Evolutionary conservation across 2,329 filamentous ascomycete genomes (phyloP).

Genomic region (Chaetomiaceae sp.): DNA sequence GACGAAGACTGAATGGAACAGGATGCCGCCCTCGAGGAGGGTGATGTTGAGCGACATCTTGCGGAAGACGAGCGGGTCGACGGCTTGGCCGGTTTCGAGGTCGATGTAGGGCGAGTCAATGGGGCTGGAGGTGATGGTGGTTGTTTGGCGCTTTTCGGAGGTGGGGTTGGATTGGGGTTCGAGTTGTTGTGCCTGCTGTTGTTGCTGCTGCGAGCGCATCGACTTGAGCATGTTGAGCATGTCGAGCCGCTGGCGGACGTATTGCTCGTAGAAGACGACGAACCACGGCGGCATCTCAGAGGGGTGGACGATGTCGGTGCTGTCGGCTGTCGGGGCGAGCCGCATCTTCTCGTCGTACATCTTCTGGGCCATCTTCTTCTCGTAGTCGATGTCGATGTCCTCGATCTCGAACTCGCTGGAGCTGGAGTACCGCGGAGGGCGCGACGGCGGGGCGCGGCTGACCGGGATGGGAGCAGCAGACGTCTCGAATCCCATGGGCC

Average conservation of each 20-base stretch:
- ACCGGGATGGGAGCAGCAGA: not conserved
- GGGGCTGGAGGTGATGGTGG: constrained; percentile 13
- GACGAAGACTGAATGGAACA: constrained; percentile 75
- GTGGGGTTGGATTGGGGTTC: no score
- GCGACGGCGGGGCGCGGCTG: constrained; percentile 22
- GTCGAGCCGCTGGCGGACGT: constrained; percentile 55
- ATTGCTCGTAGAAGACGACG: constrained; percentile 59
- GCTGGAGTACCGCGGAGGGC: constrained; percentile 30
- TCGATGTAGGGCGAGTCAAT: constrained; percentile 38
- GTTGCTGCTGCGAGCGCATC: constrained; percentile 24
- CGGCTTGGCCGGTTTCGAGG: constrained; percentile 38
- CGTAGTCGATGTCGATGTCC: constrained; percentile 32
- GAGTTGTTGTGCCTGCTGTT: no score
- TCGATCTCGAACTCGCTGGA: constrained; percentile 33
- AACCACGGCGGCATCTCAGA: constrained; percentile 58
- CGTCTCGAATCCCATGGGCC: constrained; percentile 43
- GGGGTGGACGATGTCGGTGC: constrained; percentile 30
- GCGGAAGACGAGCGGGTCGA: constrained; percentile 46
- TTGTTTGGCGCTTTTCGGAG: constrained; percentile 12
- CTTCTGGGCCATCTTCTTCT: constrained; percentile 39
- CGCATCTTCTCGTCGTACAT: constrained; percentile 35
- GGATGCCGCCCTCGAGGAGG: constrained; percentile 69
- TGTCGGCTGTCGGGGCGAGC: constrained; percentile 16
- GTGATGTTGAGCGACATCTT: constrained; percentile 69
- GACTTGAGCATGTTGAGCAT: constrained; percentile 50